Percentiles rank a stretch among this genome's conserved stretches.
These are phyloP conservation scores for Obelidium mucronatum DNA, from an alignment of 192 early-diverging fungal genomes.

Conservation along the genomic window DNA sequence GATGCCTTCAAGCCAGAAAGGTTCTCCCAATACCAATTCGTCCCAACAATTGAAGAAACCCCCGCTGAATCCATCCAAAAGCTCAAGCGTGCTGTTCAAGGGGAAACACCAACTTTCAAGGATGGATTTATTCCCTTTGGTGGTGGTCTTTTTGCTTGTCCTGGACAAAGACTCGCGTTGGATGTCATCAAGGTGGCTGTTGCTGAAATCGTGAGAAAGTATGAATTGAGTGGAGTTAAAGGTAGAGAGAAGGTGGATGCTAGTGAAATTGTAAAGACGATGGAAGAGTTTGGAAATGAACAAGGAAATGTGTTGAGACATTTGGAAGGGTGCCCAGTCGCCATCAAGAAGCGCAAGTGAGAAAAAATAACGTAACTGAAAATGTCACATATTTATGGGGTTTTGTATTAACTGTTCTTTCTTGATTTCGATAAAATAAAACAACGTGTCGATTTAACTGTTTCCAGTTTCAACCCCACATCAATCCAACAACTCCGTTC, in stretches of 20 bases:
- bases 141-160: conserved; percentile 14
- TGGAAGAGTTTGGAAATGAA: conserved; percentile 12
- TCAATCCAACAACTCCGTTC: conserved; percentile 14
- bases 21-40: neutral
- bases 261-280: neutral
- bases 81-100: neutral
- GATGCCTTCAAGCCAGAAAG: conserved; percentile 6
- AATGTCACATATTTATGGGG: too few species aligned
- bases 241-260: neutral
- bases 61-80: neutral
- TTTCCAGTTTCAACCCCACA: too few species aligned
- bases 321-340: conserved; percentile 14
- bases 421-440: too few species aligned
- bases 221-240: conserved; percentile 4
- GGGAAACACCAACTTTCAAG: neutral
- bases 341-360: conserved; percentile 34
- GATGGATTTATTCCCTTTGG: conserved; percentile 22
- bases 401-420: too few species aligned
- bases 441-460: too few species aligned
- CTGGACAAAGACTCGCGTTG: conserved; percentile 21
- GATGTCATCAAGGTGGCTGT: conserved; percentile 10
- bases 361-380: too few species aligned
- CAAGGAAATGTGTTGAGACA: conserved; percentile 31
- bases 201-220: conserved; percentile 28
- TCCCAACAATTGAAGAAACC: neutral